Base-by-base conservation (phyloP, 2,329 filamentous ascomycete species). In the Epichloe hybrida region DNA sequence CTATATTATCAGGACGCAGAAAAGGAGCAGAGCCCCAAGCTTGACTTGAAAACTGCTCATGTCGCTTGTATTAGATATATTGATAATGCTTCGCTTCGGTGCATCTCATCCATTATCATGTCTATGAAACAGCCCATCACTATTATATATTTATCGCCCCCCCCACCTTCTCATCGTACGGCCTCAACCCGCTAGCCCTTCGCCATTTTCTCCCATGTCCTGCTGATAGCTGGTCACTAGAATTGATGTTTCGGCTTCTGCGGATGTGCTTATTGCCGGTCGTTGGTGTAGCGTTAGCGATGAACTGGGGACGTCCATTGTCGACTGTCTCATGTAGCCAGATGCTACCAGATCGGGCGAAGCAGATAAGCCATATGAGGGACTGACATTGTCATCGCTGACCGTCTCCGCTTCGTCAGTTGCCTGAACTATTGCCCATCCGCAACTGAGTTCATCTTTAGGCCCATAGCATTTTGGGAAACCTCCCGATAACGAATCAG, bases 391-490 rank as follows among this genome's bases (percentile, higher is more conserved):
- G 17, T 13, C 47, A 21, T 35, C 42, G 13, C n/a, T 20, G 38
- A 6, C n/a, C n/a, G n/a, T 21, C 17, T 50, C 42, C 9, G 20
- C 37, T 40, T 46, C 46, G 9, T 50, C 50, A 17, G 15, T 41
- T 27, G 38, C 46, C 27, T 53, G 35, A 4, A 56, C 45, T 21
- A 56, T 20, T 9, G 47, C 53, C 54, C 55, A 56, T 6, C 48
- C 54, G 40, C 52, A 48, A 40, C 52, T 38, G 21, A 54, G 40
- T 23, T 50, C 49, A 40, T 49, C 42, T 11, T 35, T 42, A 38
- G 41, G 15, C 23, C 8, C 27, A 39, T n/a, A 48, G 20, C 46
- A 53, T 11, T n/a, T 45, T 23, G 11, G 9, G 11, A 37, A 34
- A 4, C 35, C n/a, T 21, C 41, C 42, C 4, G 23, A 20, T 12